These are phyloP conservation scores for Aspergillus biplanus DNA, from an alignment of 495 filamentous ascomycete species.

Conservation along the genomic window DNA sequence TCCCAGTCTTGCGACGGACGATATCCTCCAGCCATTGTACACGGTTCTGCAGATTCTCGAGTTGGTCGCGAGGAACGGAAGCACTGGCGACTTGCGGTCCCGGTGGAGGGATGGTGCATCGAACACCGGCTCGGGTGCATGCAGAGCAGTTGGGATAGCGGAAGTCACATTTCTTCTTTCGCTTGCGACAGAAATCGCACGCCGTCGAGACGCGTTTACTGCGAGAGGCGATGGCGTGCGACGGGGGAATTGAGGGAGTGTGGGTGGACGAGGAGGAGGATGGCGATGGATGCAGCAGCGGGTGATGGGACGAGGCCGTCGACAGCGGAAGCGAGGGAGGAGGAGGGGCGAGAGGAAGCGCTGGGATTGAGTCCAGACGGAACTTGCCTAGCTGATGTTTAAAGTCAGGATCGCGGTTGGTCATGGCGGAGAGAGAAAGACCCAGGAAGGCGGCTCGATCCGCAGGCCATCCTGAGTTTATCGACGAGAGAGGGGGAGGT, in stretches of 20 bases:
- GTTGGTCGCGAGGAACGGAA: constrained; percentile 51
- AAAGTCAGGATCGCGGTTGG: constrained; percentile 46
- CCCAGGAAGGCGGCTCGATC: constrained; percentile 37
- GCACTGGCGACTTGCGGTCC: constrained; percentile 46
- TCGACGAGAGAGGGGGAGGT: background rate
- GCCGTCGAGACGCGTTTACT: constrained; percentile 53
- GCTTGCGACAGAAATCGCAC: constrained; percentile 56
- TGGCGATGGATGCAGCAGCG: constrained; percentile 12
- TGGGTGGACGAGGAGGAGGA: constrained; percentile 3
- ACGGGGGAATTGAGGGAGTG: constrained; percentile 3
- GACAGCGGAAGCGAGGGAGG: constrained; percentile 12
- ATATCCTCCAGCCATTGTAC: constrained; percentile 54
- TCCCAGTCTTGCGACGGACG: constrained; percentile 43
- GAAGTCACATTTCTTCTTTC: constrained; percentile 61
- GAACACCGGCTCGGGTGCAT: constrained; percentile 54
- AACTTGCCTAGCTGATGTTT: constrained; percentile 52
- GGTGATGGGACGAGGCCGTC: constrained; percentile 12
- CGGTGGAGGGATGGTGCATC: constrained; percentile 51
- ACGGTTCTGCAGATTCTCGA: constrained; percentile 56
- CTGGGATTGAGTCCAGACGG: constrained; percentile 42
- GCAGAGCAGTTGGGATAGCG: constrained; percentile 57
- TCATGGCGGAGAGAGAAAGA: constrained; percentile 32
- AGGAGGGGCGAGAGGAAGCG: constrained; percentile 22
- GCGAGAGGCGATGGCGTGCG: constrained; percentile 16
- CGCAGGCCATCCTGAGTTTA: constrained; percentile 35